These are phyloP conservation scores for Ascobolus immersus DNA, from an alignment of 495 filamentous ascomycete genomes.

Conservation along the genomic window DNA sequence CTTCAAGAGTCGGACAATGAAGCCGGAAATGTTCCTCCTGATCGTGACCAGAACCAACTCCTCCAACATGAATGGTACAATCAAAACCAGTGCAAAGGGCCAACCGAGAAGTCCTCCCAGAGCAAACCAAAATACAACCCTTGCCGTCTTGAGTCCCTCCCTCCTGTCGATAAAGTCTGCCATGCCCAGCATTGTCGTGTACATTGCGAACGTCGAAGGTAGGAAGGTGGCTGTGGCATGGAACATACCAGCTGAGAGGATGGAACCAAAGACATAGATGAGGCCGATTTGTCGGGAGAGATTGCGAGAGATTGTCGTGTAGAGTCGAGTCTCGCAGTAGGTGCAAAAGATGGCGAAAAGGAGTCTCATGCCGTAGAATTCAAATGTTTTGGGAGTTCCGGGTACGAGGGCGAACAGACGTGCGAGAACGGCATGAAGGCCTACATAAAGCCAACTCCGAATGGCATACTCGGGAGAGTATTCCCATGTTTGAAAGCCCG, in stretches of 20 bases:
- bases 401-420: conserved; percentile 73
- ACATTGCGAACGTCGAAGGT: conserved; percentile 94
- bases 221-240: conserved; percentile 69
- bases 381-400: conserved; percentile 31
- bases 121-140: conserved; percentile 78
- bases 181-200: conserved; percentile 63
- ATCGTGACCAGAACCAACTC: conserved; percentile 40
- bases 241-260: conserved; percentile 74
- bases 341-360: conserved; percentile 52
- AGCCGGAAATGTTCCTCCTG: conserved; percentile 30
- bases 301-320: conserved; percentile 41
- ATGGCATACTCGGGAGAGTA: conserved; percentile 92
- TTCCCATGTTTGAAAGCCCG: conserved; percentile 95
- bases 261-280: conserved; percentile 49
- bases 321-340: conserved; percentile 55
- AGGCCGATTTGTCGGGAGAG: conserved; percentile 59
- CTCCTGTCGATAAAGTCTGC: conserved; percentile 72
- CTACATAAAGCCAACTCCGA: conserved; percentile 82
- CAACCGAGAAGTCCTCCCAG: conserved; percentile 76
- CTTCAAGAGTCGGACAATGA: conserved; percentile 30
- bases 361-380: conserved; percentile 71
- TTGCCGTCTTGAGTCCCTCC: conserved; percentile 44
- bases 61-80: conserved; percentile 58
- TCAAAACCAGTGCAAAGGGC: conserved; percentile 73
- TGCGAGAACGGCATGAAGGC: conserved; percentile 52